Percentiles rank a stretch among this genome's conserved stretches.
These are phyloP conservation scores for Phaffia tasmanica DNA, from an alignment of 768 basidiomycete species.

Conservation along the genomic window DNA sequence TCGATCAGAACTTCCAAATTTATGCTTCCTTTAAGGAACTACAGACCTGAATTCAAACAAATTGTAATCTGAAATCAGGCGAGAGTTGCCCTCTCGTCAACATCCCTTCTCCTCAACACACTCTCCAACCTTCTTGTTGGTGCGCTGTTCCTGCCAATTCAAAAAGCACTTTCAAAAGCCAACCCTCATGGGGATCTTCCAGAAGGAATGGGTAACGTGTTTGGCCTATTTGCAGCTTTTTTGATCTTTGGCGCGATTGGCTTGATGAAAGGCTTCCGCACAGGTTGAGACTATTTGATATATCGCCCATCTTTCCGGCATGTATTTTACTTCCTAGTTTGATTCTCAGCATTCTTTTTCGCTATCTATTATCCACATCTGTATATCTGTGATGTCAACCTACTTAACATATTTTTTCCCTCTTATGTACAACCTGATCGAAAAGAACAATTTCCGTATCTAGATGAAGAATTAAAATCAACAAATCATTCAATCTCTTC, in stretches of 20 bases:
- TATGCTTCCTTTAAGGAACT: conserved; percentile 26
- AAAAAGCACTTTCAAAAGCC: conserved; percentile 54
- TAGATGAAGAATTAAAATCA: no score
- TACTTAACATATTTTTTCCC: no score
- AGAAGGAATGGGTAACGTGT: conserved; percentile 70
- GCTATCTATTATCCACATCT: no score
- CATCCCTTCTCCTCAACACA: conserved; percentile 69
- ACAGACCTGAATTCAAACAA: not conserved
- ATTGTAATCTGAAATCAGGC: conserved; percentile 43
- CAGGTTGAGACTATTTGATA: no score
- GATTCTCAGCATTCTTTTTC: no score
- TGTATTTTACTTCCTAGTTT: no score
- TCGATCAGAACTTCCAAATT: conserved; percentile 19
- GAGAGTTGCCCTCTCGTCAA: conserved; percentile 66
- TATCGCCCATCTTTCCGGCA: no score
- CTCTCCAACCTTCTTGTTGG: conserved; percentile 74
- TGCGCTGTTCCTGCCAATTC: conserved; percentile 69
- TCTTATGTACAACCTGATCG: no score
- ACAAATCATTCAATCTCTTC: not conserved
- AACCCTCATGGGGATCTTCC: conserved; percentile 37
- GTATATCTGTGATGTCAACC: no score
- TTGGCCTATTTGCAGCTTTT: conserved; percentile 65
- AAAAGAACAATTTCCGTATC: not conserved
- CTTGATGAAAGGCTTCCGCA: conserved; percentile 1
- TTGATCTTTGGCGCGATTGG: conserved; percentile 38